These are phyloP conservation scores for Flaveria bidentis DNA, from an alignment of 129 eudicot species.

Conservation along the genomic window DNA sequence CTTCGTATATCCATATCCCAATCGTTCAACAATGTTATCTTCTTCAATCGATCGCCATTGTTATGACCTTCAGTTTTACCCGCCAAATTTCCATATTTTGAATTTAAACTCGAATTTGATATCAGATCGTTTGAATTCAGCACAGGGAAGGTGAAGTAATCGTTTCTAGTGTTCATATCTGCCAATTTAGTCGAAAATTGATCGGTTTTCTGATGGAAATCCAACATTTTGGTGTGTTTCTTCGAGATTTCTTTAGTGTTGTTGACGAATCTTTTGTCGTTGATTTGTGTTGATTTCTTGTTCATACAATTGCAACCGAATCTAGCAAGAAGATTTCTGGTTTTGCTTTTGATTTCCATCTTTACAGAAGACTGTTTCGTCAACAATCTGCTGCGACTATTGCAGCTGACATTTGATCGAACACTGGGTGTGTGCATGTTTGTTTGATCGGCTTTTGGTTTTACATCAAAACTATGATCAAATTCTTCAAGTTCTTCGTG, in stretches of 20 bases:
- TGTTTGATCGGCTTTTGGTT: slow-evolving; percentile 14
- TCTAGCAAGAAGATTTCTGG: slow-evolving; percentile 41
- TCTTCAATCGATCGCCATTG: slow-evolving; percentile 34
- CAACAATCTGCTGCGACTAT: slow-evolving; percentile 66
- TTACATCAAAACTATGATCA: background rate
- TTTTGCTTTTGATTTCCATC: slow-evolving; percentile 31
- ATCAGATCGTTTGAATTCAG: slow-evolving; percentile 30
- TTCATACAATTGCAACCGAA: slow-evolving; percentile 57
- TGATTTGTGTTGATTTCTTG: slow-evolving; percentile 53
- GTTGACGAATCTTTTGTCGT: slow-evolving; percentile 26
- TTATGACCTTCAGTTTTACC: slow-evolving; percentile 33
- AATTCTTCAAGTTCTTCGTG: background rate
- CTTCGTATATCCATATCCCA: slow-evolving; percentile 59
- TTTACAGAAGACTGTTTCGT: slow-evolving; percentile 30
- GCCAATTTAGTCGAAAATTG: slow-evolving; percentile 9
- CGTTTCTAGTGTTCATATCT: slow-evolving; percentile 30
- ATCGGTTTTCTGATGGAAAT: slow-evolving; percentile 16
- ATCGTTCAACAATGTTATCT: slow-evolving; percentile 38
- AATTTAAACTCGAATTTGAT: slow-evolving; percentile 26
- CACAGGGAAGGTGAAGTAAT: slow-evolving; percentile 47
- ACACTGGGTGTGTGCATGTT: slow-evolving; percentile 52
- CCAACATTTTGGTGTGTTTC: slow-evolving; percentile 9
- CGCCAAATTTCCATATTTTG: slow-evolving; percentile 32
- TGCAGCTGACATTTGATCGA: slow-evolving; percentile 62
- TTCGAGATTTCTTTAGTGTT: slow-evolving; percentile 13